Evolutionary conservation across 805 yeast genomes (phyloP).

Genomic region (Nakazawaea anatomiae): DNA sequence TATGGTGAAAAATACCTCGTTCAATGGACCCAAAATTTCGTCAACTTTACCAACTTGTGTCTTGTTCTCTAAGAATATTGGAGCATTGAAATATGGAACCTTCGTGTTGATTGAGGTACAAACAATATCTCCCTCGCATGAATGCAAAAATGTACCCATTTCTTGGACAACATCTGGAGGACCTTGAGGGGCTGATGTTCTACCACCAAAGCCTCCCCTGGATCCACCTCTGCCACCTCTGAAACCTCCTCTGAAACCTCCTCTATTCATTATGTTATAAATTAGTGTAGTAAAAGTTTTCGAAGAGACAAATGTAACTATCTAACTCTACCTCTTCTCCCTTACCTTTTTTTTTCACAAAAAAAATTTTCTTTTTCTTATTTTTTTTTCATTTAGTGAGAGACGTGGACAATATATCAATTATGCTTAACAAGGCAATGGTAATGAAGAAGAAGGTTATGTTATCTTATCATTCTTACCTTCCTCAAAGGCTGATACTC

Average conservation of each 20-base stretch:
- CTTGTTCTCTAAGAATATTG: conserved; percentile 93
- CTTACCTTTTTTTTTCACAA: not conserved
- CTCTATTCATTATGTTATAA: conserved; percentile 54
- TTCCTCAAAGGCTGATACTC: too few species aligned
- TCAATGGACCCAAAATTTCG: conserved; percentile 95
- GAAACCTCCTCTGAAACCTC: conserved; percentile 49
- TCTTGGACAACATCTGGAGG: conserved; percentile 95
- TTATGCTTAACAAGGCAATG: conserved; percentile 21
- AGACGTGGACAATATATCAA: conserved; percentile 16
- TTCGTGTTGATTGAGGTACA: conserved; percentile 92
- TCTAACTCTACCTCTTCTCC: not conserved
- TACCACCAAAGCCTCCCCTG: conserved; percentile 57
- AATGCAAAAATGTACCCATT: conserved; percentile 88
- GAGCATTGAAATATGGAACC: conserved; percentile 98
- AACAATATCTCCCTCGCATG: conserved; percentile 96
- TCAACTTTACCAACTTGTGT: conserved; percentile 96
- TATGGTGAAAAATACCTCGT: conserved; percentile 96
- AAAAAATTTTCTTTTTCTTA: conserved; percentile 6
- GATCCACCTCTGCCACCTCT: conserved; percentile 47
- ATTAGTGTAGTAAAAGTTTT: not conserved
- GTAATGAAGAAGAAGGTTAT: conserved; percentile 8
- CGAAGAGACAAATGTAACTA: not conserved
- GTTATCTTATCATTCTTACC: too few species aligned
- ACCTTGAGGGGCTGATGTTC: conserved; percentile 75
- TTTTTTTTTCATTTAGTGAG: conserved; percentile 9